Evolutionary conservation across 1,284 basidiomycete genomes (phyloP), one percentile per base, ranked within the genome.

Genomic region (Pterulicium gracile): DNA sequence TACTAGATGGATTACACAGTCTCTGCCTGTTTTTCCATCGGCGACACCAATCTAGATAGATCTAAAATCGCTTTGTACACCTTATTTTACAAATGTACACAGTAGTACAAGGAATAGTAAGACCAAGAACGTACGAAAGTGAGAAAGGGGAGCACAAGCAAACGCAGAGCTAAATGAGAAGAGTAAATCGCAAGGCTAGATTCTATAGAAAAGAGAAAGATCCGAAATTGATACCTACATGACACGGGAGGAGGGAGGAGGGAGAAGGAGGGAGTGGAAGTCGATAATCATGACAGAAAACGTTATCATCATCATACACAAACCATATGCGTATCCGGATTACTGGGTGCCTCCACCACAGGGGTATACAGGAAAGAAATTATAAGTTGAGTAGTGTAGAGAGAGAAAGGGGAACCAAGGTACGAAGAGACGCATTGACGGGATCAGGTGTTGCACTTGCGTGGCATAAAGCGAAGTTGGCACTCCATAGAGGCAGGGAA

Each of bases 401-500:
- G 20, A 23, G 42, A 4, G 23, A 21, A 21, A 21, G 5, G 10
- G 42, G n/a, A 43, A 5, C 14, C 42, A 43, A 7, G 42, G 4
- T n/a, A n/a, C n/a, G 42, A 39, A 24, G 20, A 21, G 42, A 23
- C 20, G 23, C 17, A 4, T 24, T 24, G 12, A 41, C 10, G 39
- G 7, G 42, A 19, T 13, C 17, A 43, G 20, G 4, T 21, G 20
- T 43, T 43, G 19, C 42, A 24, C n/a, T 21, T 43, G 13, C 42
- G 42, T 21, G 42, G 42, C 14, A 21, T 13, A 21, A 43, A 43
- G 5, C 20, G 19, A 13, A 43, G 42, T 21, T 13, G 10, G 42
- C 42, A 43, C 20, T 43, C 42, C 42, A 43, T 43, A 4, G 42
- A 21, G n/a, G 42, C 42, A 13, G 42, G 42, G 42, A 43, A 43